These are phyloP conservation scores for Aspergillus sp. DNA, from an alignment of 2,329 filamentous ascomycete species.

Conservation along the genomic window DNA sequence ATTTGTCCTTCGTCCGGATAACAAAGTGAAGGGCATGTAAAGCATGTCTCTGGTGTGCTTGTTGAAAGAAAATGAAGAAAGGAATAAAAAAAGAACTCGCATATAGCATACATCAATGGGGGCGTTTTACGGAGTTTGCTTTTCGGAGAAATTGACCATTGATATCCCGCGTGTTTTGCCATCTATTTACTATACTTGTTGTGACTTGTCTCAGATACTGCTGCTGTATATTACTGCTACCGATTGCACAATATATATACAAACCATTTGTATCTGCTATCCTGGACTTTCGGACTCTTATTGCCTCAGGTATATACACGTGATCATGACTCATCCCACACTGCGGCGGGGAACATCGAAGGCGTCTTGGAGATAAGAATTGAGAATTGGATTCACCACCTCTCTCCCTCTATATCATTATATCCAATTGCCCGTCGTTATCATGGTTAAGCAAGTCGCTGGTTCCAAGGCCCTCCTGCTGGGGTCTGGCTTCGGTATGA, in stretches of 20 bases:
- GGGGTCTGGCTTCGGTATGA: slow-evolving; percentile 33
- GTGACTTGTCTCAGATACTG: background rate
- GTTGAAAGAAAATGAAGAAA: background rate
- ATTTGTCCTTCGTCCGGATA: slow-evolving; percentile 10
- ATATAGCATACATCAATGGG: slow-evolving; percentile 8
- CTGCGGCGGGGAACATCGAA: slow-evolving; percentile 8
- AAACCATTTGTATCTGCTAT: background rate
- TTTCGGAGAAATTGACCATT: slow-evolving; percentile 1
- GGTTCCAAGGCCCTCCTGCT: slow-evolving; percentile 34
- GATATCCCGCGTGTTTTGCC: slow-evolving; percentile 1
- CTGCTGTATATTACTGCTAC: background rate
- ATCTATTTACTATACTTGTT: background rate
- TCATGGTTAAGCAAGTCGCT: slow-evolving; percentile 30
- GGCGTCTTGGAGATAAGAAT: background rate
- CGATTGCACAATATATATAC: background rate
- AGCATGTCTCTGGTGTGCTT: background rate
- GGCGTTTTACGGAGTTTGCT: slow-evolving; percentile 11
- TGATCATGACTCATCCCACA: slow-evolving; percentile 20
- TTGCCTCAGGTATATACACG: slow-evolving; percentile 12
- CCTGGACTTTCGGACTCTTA: background rate
- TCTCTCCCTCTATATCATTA: slow-evolving; percentile 6
- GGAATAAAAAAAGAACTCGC: background rate
- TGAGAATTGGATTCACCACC: slow-evolving; percentile 4
- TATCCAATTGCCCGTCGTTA: slow-evolving; percentile 11
- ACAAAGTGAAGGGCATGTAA: slow-evolving; percentile 28